Evolutionary conservation across 495 filamentous ascomycete genomes (phyloP), one percentile per base, ranked within the genome.

Genomic region (Platismatia glauca): DNA sequence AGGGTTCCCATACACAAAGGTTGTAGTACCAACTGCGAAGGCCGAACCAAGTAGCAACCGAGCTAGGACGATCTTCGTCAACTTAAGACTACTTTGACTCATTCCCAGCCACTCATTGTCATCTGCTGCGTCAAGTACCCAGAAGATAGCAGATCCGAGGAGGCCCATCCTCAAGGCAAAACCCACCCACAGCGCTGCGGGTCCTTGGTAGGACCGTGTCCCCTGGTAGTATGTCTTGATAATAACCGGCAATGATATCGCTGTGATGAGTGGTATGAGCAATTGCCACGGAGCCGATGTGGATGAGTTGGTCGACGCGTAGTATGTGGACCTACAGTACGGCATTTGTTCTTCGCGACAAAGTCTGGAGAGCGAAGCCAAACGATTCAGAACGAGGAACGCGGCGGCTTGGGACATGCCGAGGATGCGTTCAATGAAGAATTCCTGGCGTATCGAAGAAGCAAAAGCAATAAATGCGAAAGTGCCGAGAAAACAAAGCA

Each of bases 341-440:
- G 95, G 94, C 90, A 97, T 96, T 73, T 97, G 94, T 72, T 99
- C 94, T 71, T 99, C 94, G 59, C 94, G 88, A 71, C 94, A 99
- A 37, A 97, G 85, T 63, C 90, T 89, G 27, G 95, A 97, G 64
- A 95, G 84, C 16, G 91, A 95, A 5, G 91, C 88, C 8, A 95
- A 13, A 39, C 93, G 85, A 55, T 86, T 87, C n/a, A 96, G 79
- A 37, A 89, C 69, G 62, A 93, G 79, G 72, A 99, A 97, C 7
- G 90, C 73, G 52, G 91, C 70, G 0, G 94, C 93, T 72, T 98
- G 90, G 64, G 89, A 91, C 7, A 88, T 78, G 59, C 89, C 90
- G 4, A 96, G 69, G 34, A 84, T 79, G 58, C 89, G 82, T 68
- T 93, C 87, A 4, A 77, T 71, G 13, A 77, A 70, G 15, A 79